Conservation (phyloP, 2,329 filamentous ascomycete genomes). For the Aureobasidium vineae region DNA sequence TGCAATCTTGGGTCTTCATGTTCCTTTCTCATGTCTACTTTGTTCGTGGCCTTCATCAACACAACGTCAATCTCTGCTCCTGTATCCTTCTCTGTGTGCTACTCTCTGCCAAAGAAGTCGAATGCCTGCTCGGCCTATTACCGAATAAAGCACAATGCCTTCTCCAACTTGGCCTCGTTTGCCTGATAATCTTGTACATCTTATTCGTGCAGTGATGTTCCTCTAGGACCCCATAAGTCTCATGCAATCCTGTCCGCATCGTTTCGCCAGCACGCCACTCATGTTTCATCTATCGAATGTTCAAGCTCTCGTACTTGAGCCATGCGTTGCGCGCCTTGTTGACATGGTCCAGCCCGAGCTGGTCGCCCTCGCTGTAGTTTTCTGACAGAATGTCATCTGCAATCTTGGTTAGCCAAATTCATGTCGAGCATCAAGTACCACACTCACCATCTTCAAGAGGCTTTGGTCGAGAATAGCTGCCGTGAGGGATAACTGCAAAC, state of each 20-base stretch:
- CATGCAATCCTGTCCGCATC: not conserved
- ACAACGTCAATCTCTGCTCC: not conserved
- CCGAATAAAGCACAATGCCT: not conserved
- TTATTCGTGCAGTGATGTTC: not conserved
- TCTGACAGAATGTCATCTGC: constrained; percentile 50
- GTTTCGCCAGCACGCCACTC: not conserved
- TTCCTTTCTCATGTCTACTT: constrained; percentile 11
- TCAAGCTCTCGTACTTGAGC: constrained; percentile 62
- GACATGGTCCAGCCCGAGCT: constrained; percentile 58
- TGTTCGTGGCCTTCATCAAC: constrained; percentile 5
- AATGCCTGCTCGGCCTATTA: not conserved
- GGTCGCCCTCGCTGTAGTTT: constrained; percentile 43
- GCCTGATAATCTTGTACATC: not conserved
- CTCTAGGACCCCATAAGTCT: not conserved
- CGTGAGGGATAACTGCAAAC: constrained; percentile 73
- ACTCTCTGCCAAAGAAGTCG: not conserved
- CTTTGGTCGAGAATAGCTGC: constrained; percentile 70
- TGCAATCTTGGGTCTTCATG: not conserved
- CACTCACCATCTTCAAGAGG: constrained; percentile 84
- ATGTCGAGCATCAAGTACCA: not conserved
- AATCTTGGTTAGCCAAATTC: not conserved
- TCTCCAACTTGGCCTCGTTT: not conserved
- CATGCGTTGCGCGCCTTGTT: constrained; percentile 61
- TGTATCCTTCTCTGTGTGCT: constrained; percentile 7
- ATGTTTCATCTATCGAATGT: constrained; percentile 52